phyloP scores from a whole-genome alignment of 2,329 filamentous ascomycete genomes.

The Colletotrichum spaethianum region DNA sequence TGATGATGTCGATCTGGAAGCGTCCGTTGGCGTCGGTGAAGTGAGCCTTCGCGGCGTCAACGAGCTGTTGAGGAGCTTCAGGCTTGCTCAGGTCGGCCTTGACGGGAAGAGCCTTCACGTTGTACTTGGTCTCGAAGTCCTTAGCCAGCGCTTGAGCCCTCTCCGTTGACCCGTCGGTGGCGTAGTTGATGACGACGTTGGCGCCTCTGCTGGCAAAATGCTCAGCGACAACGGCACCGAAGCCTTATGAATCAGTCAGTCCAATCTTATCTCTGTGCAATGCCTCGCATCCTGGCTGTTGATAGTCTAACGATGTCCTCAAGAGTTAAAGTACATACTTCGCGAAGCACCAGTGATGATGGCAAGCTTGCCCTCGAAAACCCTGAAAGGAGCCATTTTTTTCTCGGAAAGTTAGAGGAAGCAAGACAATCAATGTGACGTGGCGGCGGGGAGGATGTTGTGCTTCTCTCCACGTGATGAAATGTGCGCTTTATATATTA shows the following conservation, averaged over 20 bases:
- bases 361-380: slow-evolving; percentile 80
- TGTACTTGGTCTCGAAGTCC: slow-evolving; percentile 64
- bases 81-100: slow-evolving; percentile 80
- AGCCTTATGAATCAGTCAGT: slow-evolving; percentile 65
- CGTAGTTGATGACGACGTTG: slow-evolving; percentile 80
- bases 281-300: background rate
- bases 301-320: background rate
- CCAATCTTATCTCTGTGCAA: background rate
- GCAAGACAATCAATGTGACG: slow-evolving; percentile 14
- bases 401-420: slow-evolving; percentile 17
- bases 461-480: slow-evolving; percentile 28
- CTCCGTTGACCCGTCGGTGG: slow-evolving; percentile 56
- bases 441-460: slow-evolving; percentile 7
- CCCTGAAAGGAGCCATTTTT: slow-evolving; percentile 52
- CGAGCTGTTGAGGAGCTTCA: slow-evolving; percentile 71
- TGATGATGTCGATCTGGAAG: slow-evolving; percentile 83
- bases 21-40: slow-evolving; percentile 63
- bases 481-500: slow-evolving; percentile 30
- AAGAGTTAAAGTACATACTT: slow-evolving; percentile 63
- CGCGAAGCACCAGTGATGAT: slow-evolving; percentile 85
- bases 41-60: slow-evolving; percentile 71
- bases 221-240: slow-evolving; percentile 74
- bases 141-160: slow-evolving; percentile 59
- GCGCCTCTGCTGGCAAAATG: slow-evolving; percentile 81
- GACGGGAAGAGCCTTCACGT: slow-evolving; percentile 69